These are phyloP conservation scores for Climacium dendroides DNA, from an alignment of 225 moss, liverwort and hornwort species.

Conservation along the genomic window DNA sequence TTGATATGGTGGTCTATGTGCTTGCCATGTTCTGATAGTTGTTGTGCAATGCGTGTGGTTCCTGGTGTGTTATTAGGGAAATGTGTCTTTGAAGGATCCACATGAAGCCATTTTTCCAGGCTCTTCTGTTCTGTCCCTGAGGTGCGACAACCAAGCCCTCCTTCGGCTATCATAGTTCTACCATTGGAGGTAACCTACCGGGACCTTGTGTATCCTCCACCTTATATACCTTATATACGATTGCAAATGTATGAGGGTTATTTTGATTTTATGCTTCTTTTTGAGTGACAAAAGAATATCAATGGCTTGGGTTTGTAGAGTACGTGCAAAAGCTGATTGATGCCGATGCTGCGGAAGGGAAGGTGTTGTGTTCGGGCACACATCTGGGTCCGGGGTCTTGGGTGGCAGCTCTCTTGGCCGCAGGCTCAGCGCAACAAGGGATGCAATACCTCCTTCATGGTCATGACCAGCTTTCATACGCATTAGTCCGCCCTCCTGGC, in stretches of 20 bases:
- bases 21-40: too few species aligned
- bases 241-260: not conserved
- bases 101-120: too few species aligned
- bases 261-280: not conserved
- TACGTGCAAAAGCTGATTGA: conserved; percentile 56
- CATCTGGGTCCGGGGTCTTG: conserved; percentile 53
- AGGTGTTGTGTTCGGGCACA: conserved; percentile 32
- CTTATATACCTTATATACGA: not conserved
- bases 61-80: too few species aligned
- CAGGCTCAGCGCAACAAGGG: conserved; percentile 50
- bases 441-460: conserved; percentile 64
- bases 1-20: too few species aligned
- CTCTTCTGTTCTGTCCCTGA: too few species aligned
- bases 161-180: too few species aligned
- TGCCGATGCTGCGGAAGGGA: conserved; percentile 51
- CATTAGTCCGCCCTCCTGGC: conserved; percentile 67
- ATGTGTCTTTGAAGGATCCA: too few species aligned
- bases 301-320: conserved; percentile 24
- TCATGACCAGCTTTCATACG: conserved; percentile 40
- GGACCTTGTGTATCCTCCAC: not conserved
- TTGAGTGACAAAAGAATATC: not conserved
- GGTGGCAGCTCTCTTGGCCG: conserved; percentile 60
- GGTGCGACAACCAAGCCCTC: too few species aligned
- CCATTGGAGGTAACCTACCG: too few species aligned
- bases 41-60: too few species aligned